These are phyloP conservation scores for Raffaelea albimanens DNA, from an alignment of 2,329 filamentous ascomycete genomes.

Conservation along the genomic window DNA sequence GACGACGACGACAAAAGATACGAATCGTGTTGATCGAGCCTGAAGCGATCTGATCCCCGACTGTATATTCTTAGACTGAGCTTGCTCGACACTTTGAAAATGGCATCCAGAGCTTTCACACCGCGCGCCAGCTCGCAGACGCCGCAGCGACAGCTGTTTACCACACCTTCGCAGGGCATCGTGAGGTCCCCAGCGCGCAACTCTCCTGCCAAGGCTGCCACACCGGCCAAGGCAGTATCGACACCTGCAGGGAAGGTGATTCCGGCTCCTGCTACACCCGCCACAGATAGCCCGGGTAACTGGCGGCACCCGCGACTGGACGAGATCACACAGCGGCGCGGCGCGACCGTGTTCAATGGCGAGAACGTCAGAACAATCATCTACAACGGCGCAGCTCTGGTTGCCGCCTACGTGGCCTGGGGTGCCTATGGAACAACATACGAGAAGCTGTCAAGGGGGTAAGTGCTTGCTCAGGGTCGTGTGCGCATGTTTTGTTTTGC, in stretches of 20 bases:
- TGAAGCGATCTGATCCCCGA: too few relatives aligned
- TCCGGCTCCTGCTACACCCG: conserved; percentile 9
- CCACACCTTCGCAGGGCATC: not conserved
- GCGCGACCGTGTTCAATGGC: conserved; percentile 68
- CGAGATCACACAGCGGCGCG: conserved; percentile 76
- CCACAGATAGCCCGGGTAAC: conserved; percentile 57
- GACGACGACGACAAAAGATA: too few relatives aligned
- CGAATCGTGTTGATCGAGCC: too few relatives aligned
- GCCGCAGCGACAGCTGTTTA: not conserved
- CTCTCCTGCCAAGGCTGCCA: too few relatives aligned
- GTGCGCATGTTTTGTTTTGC: not conserved
- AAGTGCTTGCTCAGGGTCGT: not conserved
- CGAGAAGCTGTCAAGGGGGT: conserved; percentile 29
- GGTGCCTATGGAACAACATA: not conserved
- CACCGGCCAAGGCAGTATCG: too few relatives aligned
- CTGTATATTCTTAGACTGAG: too few relatives aligned
- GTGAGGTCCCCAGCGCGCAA: too few relatives aligned
- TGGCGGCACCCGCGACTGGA: conserved; percentile 86
- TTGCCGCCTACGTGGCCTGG: conserved; percentile 19
- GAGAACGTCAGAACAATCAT: conserved; percentile 62
- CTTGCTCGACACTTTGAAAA: too few relatives aligned
- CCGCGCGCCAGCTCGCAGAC: not conserved
- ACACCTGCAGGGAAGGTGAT: too few relatives aligned
- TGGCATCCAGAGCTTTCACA: too few relatives aligned
- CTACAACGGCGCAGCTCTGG: conserved; percentile 47